phyloP scores from a whole-genome alignment of 805 yeast species.

The Clavispora asparagi region DNA sequence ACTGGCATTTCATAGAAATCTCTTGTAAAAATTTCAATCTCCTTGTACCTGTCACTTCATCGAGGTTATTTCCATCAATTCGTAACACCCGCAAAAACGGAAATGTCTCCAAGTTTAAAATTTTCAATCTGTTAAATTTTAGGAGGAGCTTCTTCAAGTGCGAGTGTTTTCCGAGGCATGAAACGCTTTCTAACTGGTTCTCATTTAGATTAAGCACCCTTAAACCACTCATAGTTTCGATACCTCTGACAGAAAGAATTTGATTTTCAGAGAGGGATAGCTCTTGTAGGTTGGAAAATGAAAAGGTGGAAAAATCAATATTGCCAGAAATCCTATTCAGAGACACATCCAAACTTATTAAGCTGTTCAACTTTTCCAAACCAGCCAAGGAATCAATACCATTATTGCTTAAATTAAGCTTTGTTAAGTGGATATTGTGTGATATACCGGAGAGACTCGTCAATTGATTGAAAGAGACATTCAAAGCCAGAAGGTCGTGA shows the following conservation, averaged over 20 bases:
- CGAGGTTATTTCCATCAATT: slow-evolving; percentile 40
- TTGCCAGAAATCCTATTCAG: slow-evolving; percentile 36
- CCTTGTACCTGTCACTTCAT: slow-evolving; percentile 19
- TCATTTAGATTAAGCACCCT: slow-evolving; percentile 38
- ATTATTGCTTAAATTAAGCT: slow-evolving; percentile 36
- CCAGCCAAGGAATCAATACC: slow-evolving; percentile 31
- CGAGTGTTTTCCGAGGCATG: slow-evolving; percentile 18
- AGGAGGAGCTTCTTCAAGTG: slow-evolving; percentile 34
- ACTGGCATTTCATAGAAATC: slow-evolving; percentile 37
- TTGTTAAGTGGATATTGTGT: slow-evolving; percentile 37
- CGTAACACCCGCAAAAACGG: slow-evolving; percentile 40
- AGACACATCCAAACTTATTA: slow-evolving; percentile 37
- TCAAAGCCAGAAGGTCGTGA: slow-evolving; percentile 38
- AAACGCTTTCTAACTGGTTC: slow-evolving; percentile 26
- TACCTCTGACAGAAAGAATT: slow-evolving; percentile 26
- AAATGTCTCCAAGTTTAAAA: slow-evolving; percentile 26
- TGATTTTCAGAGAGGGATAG: slow-evolving; percentile 40
- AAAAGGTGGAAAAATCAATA: slow-evolving; percentile 30
- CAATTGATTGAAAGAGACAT: slow-evolving; percentile 35
- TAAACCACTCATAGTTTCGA: slow-evolving; percentile 32
- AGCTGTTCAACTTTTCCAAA: slow-evolving; percentile 32
- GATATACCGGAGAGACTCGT: slow-evolving; percentile 31
- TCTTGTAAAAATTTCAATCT: slow-evolving; percentile 34
- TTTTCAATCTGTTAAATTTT: slow-evolving; percentile 31
- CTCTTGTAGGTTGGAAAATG: slow-evolving; percentile 39